Evolutionary conservation across 768 basidiomycete species (phyloP), one percentile per base, ranked within the genome.

Genomic region (Mycena epipterygia): DNA sequence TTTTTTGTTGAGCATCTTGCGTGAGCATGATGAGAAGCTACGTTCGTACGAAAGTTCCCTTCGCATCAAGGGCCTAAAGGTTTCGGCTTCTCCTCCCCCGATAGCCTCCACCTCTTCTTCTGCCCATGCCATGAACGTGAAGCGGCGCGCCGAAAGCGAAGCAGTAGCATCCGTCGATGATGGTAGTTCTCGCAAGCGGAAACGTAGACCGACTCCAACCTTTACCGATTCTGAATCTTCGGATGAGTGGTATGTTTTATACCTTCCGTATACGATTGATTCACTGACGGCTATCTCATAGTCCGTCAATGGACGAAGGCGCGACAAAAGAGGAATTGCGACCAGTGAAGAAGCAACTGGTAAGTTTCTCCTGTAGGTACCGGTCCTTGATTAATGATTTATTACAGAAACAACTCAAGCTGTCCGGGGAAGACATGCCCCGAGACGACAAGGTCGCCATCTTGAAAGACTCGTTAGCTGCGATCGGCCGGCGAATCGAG

Each of bases 401-500:
- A 33, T 52, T 73, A 23, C 76, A 96, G 94, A 99, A 98, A 92
- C 93, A 95, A 84, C 87, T 99, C 44, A 99, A 98, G 81, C 82
- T 95, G 52, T 95, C 95, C 16, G 97, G 96, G 29, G 96, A 96
- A 71, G 92, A 96, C 73, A 93, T 98, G 87, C 93, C 93, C 66
- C 88, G 97, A 75, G 97, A 98, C 75, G 95, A 98, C 80, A 99
- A 99, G 82, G 95, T 99, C 74, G 91, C 93, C 0, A 95, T 97
- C 51, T 84, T 99, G 74, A 99, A 99, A 79, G 96, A 98, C 75
- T 98, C 97, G 41, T 87, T 99, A 32, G 91, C 95, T 66, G 94
- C 94, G 13, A 98, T 99, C 67, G 98, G 98, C 39, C 89, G 91
- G 72, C 91, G 96, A 51, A 99, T 99, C 75, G 96, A 98, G 75